These are phyloP conservation scores for Boletus mariae DNA, from an alignment of 1,284 basidiomycete species.

Conservation along the genomic window DNA sequence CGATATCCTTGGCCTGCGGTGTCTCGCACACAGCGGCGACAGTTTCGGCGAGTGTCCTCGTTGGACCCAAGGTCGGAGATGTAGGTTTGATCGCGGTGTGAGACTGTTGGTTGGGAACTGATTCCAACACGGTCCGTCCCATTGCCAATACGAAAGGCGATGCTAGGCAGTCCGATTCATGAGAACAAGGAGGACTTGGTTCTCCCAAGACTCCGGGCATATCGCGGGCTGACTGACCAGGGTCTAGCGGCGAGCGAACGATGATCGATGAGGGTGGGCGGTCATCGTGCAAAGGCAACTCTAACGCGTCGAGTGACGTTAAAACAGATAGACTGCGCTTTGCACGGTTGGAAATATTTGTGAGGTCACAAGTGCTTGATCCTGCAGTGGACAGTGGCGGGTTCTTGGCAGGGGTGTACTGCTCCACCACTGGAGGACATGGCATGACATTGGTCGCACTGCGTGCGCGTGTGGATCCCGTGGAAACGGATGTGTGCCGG, in stretches of 20 bases:
- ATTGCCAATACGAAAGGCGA: constrained; percentile 15
- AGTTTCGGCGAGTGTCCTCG: neutral
- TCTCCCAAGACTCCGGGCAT: neutral
- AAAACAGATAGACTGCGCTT: constrained; percentile 4
- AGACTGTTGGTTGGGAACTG: neutral
- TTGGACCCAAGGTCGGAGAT: constrained; percentile 1
- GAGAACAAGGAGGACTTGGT: neutral
- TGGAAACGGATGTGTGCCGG: constrained; percentile 17
- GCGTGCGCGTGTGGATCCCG: constrained; percentile 15
- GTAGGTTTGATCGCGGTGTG: constrained; percentile 3
- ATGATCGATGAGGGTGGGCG: constrained; percentile 23
- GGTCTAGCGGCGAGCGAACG: constrained; percentile 16
- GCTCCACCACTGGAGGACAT: constrained; percentile 3
- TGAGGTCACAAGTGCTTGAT: constrained; percentile 2
- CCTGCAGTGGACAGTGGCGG: neutral
- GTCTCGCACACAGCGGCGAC: neutral
- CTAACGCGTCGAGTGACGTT: constrained; percentile 13
- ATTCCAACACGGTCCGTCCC: neutral
- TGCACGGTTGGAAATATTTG: constrained; percentile 1
- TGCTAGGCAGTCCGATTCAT: constrained; percentile 10
- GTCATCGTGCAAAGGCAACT: constrained; percentile 10
- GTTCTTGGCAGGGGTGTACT: constrained; percentile 4
- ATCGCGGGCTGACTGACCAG: neutral
- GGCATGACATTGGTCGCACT: constrained; percentile 12
- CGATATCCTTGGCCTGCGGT: neutral